Conservation (phyloP, 371 early-diverging fungal genomes). For the Rhizopus microsporus region DNA sequence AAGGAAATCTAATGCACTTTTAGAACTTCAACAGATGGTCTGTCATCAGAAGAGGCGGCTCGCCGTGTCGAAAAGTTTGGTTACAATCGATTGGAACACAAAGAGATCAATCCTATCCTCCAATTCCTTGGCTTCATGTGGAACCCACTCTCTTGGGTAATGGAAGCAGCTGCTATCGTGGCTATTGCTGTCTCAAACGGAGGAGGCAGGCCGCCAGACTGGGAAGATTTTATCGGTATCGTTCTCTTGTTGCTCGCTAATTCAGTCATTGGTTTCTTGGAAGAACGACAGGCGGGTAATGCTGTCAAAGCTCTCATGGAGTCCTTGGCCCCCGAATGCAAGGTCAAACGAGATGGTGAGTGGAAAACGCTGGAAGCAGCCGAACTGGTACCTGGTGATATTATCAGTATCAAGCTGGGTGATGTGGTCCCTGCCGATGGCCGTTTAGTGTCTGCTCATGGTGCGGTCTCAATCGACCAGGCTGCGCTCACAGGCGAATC, state of each 20-base stretch:
- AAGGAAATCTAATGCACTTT: conserved; percentile 45
- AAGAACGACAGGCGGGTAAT: conserved; percentile 73
- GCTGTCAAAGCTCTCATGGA: conserved; percentile 71
- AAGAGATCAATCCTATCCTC: conserved; percentile 71
- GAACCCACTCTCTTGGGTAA: conserved; percentile 71
- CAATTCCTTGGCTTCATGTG: conserved; percentile 82
- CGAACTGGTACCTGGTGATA: conserved; percentile 67
- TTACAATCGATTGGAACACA: conserved; percentile 64
- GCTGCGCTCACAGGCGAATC: conserved; percentile 81
- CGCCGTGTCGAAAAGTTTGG: conserved; percentile 64
- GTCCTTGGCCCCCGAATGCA: conserved; percentile 68
- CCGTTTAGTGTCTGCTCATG: conserved; percentile 39
- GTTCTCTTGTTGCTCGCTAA: conserved; percentile 71
- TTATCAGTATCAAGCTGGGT: conserved; percentile 67
- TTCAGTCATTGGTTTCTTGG: conserved; percentile 77
- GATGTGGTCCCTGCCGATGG: conserved; percentile 76
- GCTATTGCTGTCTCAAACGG: conserved; percentile 67
- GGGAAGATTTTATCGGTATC: conserved; percentile 80
- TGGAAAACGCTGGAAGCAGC: conserved; percentile 48
- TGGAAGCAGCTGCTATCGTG: conserved; percentile 70
- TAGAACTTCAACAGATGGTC: conserved; percentile 52
- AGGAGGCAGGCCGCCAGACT: conserved; percentile 62
- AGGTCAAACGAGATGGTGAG: conserved; percentile 54
- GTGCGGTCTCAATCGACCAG: conserved; percentile 66
- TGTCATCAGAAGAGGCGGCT: conserved; percentile 56